Percentiles rank a stretch among this genome's conserved stretches.
Conservation (phyloP, 140 eudicot genomes). For the Anethum foeniculum region DNA sequence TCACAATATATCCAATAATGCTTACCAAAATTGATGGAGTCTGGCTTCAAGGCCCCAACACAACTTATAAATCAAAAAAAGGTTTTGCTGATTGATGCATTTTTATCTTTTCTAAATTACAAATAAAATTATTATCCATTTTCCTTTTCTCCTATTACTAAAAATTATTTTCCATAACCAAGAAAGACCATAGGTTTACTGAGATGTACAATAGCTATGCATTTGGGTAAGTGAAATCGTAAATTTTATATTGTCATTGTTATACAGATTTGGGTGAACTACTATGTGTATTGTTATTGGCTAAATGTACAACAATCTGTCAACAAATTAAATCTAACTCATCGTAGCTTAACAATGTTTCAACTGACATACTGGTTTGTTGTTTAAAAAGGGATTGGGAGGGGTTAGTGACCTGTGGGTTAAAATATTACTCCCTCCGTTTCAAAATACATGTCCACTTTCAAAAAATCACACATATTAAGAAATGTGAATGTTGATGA, state of each 20-base stretch:
- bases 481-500: too few relatives aligned
- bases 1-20: background rate
- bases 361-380: background rate
- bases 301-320: background rate
- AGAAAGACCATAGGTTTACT: background rate
- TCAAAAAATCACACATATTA: too few relatives aligned
- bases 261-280: background rate
- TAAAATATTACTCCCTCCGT: too few relatives aligned
- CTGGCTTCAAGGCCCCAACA: background rate
- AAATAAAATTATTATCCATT: too few relatives aligned
- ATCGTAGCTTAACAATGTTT: background rate
- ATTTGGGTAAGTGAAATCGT: background rate
- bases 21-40: background rate
- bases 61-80: background rate
- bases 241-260: background rate
- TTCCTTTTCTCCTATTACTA: background rate
- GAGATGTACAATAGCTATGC: background rate
- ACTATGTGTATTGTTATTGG: background rate
- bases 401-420: background rate
- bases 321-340: background rate
- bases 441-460: too few relatives aligned
- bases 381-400: background rate
- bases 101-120: background rate
- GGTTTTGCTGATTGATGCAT: background rate
- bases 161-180: background rate